Percentiles rank a stretch among this genome's conserved stretches.
phyloP scores from a whole-genome alignment of 495 filamentous ascomycete genomes.

The Penicillium silybi region DNA sequence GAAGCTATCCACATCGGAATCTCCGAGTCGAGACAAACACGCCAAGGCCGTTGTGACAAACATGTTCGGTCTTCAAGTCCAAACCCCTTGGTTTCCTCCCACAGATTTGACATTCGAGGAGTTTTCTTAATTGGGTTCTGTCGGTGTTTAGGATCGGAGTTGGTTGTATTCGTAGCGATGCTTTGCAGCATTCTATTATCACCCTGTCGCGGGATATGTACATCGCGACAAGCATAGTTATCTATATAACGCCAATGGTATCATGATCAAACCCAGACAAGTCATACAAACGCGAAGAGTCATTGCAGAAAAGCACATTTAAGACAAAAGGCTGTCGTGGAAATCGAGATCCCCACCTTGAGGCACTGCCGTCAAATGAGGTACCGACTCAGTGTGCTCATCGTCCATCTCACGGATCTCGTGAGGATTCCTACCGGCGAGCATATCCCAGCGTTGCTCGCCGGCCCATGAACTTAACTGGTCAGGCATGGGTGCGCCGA shows the following conservation, averaged over 20 bases:
- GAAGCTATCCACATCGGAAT: conserved; percentile 19
- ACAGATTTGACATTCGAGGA: no score
- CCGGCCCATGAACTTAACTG: conserved; percentile 15
- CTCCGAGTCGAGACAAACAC: conserved; percentile 15
- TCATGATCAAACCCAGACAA: neutral
- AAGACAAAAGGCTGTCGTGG: conserved; percentile 6
- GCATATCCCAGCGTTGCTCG: conserved; percentile 15
- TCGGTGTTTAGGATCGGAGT: no score
- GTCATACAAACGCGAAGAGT: neutral
- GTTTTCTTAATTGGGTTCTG: no score
- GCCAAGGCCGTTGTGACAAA: conserved; percentile 8
- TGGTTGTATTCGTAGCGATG: neutral
- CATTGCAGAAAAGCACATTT: neutral
- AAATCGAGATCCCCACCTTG: conserved; percentile 10
- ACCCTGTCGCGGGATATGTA: neutral
- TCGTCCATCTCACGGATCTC: conserved; percentile 2
- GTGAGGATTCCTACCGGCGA: conserved; percentile 3
- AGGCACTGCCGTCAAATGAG: conserved; percentile 1
- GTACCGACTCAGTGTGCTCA: conserved; percentile 5
- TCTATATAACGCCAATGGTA: conserved; percentile 1
- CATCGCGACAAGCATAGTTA: neutral
- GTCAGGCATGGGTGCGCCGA: conserved; percentile 9
- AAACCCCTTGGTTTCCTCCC: no score
- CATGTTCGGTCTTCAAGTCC: no score
- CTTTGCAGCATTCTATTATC: neutral